Evolutionary conservation across 495 filamentous ascomycete genomes (phyloP), one percentile per base, ranked within the genome.

Genomic region (Ascodesmis nigricans): DNA sequence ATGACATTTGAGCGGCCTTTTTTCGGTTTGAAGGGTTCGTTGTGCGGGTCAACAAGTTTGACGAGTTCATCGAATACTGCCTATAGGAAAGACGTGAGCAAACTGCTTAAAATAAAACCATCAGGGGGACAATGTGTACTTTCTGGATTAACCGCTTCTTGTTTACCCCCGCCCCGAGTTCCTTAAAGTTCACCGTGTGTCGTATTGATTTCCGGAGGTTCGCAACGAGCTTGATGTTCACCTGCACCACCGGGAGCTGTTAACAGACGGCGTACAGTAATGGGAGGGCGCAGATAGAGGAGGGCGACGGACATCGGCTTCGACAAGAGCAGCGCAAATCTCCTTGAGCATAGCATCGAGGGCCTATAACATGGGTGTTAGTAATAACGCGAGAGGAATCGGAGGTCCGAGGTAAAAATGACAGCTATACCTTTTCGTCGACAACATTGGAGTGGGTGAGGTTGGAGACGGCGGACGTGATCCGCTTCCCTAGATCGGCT

Each of bases 101-200:
- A n/a, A 6, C 23, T 14, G 27, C 11, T 22, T 10, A 3, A 27
- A n/a, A 13, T 13, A 1, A 13, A 2, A 27, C 10, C 24, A n/a
- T 25, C 6, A 25, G n/a, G n/a, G n/a, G n/a, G n/a, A n/a, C 23
- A 16, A 7, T n/a, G n/a, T 8, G 29, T 24, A 48, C 45, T 56
- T 95, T 93, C 51, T 99, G 87, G 50, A 99, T 95, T 32, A 95
- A 59, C 29, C 84, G 79, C 57, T 93, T 95, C 69, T 93, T 95
- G 61, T 99, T 95, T 38, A 82, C 74, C 23, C 72, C 74, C 10
- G 83, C 66, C 8, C 80, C 73, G 6, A 91, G 66, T 25, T 90
- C 76, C 50, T 83, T 75, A 59, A 97, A 90, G 55, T 93, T 91
- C 55, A 99, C 87, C 15, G 69, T 73, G 36, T 65, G 53, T 47